Base-by-base conservation (phyloP, 1,284 basidiomycete genomes). In the Cutaneotrichosporon sp. region DNA sequence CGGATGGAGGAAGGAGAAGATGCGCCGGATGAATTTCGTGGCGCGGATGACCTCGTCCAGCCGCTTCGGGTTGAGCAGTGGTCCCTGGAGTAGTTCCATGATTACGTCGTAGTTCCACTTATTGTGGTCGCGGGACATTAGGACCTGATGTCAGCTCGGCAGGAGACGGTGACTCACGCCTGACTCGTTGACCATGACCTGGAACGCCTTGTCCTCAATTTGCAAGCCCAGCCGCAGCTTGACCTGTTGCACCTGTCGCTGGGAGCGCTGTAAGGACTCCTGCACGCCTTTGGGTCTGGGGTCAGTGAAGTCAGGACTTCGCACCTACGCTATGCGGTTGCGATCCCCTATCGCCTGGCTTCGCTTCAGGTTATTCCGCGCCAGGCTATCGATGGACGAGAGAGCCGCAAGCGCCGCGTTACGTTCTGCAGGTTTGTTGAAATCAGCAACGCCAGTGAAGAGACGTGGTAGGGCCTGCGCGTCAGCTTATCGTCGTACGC, bases 1-100 rank as follows among this genome's bases (percentile, higher is more conserved):
- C 1, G 96, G 96, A 70, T 96, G 88, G 67, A 87, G 97, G 78
- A 98, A 98, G 2, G 84, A 82, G 79, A 97, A 84, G 16, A 99
- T 76, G 27, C 90, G 81, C 32, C 86, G 82, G 54, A 96, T 84
- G 61, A 96, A 92, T 65, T 90, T 86, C 16, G 88, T 86, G 11
- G 86, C 89, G 67, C 86, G 88, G 68, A 94, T 88, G 2, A 90
- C 90, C 74, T 99, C 96, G 65, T 99, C 96, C 67, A 98, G 80
- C n/a, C 96, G 80, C 65, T 89, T 90, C 1, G 90, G 84, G 65
- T 93, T 94, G 43, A 92, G 79, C 45, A 98, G 76, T 1, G 93
- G 90, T 0, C 96, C 94, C 62, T 97, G 91, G 19, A 97, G 82
- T 14, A 98, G 79, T 44, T 96, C 92, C 64, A 87, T 83, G 50